phyloP scores from a whole-genome alignment of 495 filamentous ascomycete genomes.

The Aspergillus mulundensis region DNA sequence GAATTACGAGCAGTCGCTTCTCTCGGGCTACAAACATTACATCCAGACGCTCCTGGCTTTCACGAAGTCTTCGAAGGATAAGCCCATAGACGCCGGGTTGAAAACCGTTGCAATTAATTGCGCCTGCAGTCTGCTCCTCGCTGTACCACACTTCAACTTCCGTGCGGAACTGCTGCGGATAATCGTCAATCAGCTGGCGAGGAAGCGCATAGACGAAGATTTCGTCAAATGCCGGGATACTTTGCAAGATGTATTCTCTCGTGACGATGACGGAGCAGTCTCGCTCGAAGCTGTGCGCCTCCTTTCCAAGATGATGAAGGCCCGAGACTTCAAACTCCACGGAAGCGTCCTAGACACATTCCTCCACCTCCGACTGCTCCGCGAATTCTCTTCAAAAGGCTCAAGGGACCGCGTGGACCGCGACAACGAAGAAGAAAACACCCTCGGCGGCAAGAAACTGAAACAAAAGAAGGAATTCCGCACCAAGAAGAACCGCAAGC shows the following conservation, averaged over 20 bases:
- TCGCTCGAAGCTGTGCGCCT: conserved; percentile 83
- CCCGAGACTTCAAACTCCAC: conserved; percentile 70
- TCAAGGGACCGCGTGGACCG: conserved; percentile 71
- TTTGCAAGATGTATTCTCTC: conserved; percentile 74
- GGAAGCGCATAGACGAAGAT: conserved; percentile 60
- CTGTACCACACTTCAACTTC: conserved; percentile 96
- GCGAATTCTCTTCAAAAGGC: conserved; percentile 78
- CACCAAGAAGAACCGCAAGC: conserved; percentile 69
- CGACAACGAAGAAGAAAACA: conserved; percentile 39
- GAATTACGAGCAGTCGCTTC: conserved; percentile 76
- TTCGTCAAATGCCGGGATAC: conserved; percentile 76
- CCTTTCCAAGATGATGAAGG: conserved; percentile 91
- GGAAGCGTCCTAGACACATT: conserved; percentile 88
- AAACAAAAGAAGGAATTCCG: conserved; percentile 73
- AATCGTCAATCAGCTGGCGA: conserved; percentile 74
- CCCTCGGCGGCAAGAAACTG: conserved; percentile 52
- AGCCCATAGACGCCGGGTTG: conserved; percentile 37
- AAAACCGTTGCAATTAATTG: conserved; percentile 77
- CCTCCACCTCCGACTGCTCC: conserved; percentile 80
- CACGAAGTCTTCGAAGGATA: conserved; percentile 47
- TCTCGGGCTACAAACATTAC: conserved; percentile 78
- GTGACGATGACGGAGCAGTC: conserved; percentile 82
- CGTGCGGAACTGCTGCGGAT: conserved; percentile 81
- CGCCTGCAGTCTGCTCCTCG: conserved; percentile 68
- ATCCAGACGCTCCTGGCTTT: conserved; percentile 64